Percentiles rank a stretch among this genome's conserved stretches.
Conservation (phyloP, 768 basidiomycete genomes). For the Tulasnella sp. region DNA sequence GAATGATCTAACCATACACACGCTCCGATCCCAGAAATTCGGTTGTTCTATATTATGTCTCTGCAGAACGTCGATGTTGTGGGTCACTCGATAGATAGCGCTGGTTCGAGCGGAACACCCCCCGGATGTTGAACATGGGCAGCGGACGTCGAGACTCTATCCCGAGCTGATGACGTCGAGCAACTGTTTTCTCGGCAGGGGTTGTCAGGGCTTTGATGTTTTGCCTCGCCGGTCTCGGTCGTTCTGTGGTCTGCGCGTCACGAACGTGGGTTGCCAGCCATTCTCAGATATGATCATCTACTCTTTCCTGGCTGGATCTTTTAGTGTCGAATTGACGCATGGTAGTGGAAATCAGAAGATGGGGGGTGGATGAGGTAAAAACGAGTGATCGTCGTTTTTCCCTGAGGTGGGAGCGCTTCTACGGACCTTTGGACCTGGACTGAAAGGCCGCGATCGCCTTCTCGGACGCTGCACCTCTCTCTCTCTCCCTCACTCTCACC, state of each 20-base stretch:
- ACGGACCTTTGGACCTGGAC: neutral
- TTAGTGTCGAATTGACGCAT: neutral
- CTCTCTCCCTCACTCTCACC: neutral
- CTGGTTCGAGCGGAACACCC: neutral
- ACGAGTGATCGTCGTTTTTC: neutral
- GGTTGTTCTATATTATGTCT: too few species aligned
- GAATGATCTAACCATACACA: neutral
- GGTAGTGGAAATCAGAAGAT: neutral
- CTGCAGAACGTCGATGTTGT: neutral
- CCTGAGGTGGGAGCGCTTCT: slow-evolving; percentile 6
- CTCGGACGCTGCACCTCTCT: neutral
- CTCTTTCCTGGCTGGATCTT: neutral
- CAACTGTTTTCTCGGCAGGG: neutral
- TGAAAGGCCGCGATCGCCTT: slow-evolving; percentile 8
- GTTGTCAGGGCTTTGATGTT: neutral
- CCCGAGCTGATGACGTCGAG: neutral
- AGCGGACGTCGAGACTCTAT: too few species aligned
- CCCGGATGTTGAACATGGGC: too few species aligned
- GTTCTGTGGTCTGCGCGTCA: neutral
- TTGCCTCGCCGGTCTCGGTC: neutral
- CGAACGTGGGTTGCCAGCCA: neutral
- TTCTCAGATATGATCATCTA: too few species aligned
- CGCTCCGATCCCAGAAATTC: too few species aligned
- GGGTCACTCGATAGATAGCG: neutral
- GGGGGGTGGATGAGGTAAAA: neutral